A percentile compares a stretch with the other conserved stretches of the same genome.
These are phyloP conservation scores for Physcomitrium patens DNA, from an alignment of 225 moss, liverwort and hornwort species.

Conservation along the genomic window DNA sequence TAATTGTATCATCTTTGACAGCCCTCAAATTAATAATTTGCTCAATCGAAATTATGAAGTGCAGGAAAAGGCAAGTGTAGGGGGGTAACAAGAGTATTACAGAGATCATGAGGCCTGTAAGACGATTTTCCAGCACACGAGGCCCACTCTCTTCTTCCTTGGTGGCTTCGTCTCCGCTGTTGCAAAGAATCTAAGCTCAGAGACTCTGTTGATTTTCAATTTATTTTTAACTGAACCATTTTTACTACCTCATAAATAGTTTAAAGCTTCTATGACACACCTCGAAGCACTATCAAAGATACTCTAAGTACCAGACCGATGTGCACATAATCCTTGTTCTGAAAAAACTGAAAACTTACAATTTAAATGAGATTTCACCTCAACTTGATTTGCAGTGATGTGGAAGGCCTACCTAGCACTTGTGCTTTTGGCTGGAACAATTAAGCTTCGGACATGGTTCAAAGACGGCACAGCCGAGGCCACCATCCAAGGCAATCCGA, in stretches of 20 bases:
- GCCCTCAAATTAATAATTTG: no score
- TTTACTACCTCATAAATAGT: no score
- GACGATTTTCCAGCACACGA: conserved; percentile 71
- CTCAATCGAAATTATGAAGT: background rate
- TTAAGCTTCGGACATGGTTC: conserved; percentile 77
- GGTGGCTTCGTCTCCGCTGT: conserved; percentile 49
- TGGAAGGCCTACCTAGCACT: conserved; percentile 36
- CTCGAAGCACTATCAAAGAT: no score
- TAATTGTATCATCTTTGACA: no score
- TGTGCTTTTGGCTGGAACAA: conserved; percentile 45
- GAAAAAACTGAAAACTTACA: background rate
- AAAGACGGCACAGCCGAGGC: conserved; percentile 80
- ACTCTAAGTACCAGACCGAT: no score
- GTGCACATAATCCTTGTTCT: background rate
- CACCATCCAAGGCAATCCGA: conserved; percentile 87
- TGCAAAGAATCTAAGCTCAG: conserved; percentile 19
- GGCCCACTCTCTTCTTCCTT: conserved; percentile 33
- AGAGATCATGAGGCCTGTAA: conserved; percentile 69
- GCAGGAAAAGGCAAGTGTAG: no score
- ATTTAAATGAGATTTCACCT: background rate
- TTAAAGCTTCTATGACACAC: no score
- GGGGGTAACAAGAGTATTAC: conserved; percentile 40
- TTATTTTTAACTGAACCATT: no score
- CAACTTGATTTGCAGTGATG: background rate
- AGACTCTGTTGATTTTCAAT: background rate